Conservation (phyloP, 2,329 filamentous ascomycete genomes). For the Boeremia exigua region DNA sequence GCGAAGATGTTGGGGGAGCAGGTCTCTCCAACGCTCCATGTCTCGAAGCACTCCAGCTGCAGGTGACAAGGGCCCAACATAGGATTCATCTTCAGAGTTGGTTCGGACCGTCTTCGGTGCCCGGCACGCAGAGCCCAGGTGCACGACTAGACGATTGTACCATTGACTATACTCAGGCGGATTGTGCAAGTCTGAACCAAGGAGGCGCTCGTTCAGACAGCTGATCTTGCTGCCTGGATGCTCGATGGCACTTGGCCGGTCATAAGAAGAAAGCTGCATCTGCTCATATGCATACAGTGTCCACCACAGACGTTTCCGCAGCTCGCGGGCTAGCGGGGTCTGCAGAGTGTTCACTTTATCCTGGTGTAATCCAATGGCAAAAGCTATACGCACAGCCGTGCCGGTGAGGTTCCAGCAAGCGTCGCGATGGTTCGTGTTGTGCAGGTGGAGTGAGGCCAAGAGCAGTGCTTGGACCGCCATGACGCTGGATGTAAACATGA, state of each 20-base stretch:
- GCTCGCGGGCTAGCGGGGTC: slow-evolving; percentile 49
- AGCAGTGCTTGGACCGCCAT: slow-evolving; percentile 52
- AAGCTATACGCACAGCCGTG: slow-evolving; percentile 52
- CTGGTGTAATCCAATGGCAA: slow-evolving; percentile 54
- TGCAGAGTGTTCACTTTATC: slow-evolving; percentile 46
- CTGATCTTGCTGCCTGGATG: slow-evolving; percentile 44
- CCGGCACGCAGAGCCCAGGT: slow-evolving; percentile 49
- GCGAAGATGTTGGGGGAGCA: slow-evolving; percentile 48
- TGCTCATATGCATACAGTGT: slow-evolving; percentile 57
- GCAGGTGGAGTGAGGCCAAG: slow-evolving; percentile 52
- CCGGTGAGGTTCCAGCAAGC: slow-evolving; percentile 54
- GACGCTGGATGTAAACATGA: slow-evolving; percentile 53
- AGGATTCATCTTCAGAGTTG: slow-evolving; percentile 44
- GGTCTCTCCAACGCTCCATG: slow-evolving; percentile 48
- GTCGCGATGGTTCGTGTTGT: slow-evolving; percentile 55
- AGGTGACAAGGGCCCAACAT: slow-evolving; percentile 48
- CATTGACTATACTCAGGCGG: slow-evolving; percentile 49
- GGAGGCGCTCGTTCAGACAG: slow-evolving; percentile 46
- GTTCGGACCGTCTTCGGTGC: slow-evolving; percentile 43
- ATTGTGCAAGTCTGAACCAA: slow-evolving; percentile 39
- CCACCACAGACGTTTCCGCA: slow-evolving; percentile 62
- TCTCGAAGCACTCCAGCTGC: slow-evolving; percentile 49
- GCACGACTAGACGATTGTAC: slow-evolving; percentile 46
- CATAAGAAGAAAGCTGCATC: slow-evolving; percentile 53
- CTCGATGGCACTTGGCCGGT: slow-evolving; percentile 54